Evolutionary conservation across 495 filamentous ascomycete genomes (phyloP), one percentile per base, ranked within the genome.

Genomic region (Bombardia bombarda): DNA sequence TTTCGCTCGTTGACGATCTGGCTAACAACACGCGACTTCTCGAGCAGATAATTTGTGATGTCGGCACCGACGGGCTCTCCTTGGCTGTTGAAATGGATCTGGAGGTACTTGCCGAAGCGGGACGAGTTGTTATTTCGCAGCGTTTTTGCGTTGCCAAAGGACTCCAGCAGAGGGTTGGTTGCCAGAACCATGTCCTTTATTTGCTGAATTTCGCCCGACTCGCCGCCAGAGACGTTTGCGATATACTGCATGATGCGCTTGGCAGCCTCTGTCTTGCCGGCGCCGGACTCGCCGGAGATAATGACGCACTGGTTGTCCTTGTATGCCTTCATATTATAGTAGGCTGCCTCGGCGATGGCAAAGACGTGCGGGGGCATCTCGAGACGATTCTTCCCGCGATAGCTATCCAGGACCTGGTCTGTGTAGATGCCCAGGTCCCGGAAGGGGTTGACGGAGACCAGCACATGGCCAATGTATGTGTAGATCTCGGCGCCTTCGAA

Each of bases 241-340:
- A 99, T 96, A 66, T 97, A 97, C 65, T 97, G 93, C 90, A 99
- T 99, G 50, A 99, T 84, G 50, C 90, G 80, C 73, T 99, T 99
- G 40, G 93, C 93, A 0, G 93, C 93, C 62, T 99, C 93, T n/a
- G 93, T 99, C 69, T 99, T 99, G 54, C 93, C 93, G 9, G 93
- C 93, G 45, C 93, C 93, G 7, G 93, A 97, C 71, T 99, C 93
- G 50, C 93, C 93, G 40, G 90, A 96, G 47, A 99, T 99, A 61
- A 99, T 99, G 39, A 99, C 90, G 68, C 93, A 99, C 58, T 99
- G 93, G 68, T 97, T 97, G 47, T 97, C 93, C 55, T 90, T 90
- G 74, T 99, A 97, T 14, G 87, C 90, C 51, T 96, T 96, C 93
- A 99, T 97, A 72, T 99, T 96, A 68, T 97, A 96, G 70, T 99